Percentiles rank a stretch among this genome's conserved stretches.
phyloP scores from a whole-genome alignment of 2,329 filamentous ascomycete species.

The Phyllosticta citribraziliensis region DNA sequence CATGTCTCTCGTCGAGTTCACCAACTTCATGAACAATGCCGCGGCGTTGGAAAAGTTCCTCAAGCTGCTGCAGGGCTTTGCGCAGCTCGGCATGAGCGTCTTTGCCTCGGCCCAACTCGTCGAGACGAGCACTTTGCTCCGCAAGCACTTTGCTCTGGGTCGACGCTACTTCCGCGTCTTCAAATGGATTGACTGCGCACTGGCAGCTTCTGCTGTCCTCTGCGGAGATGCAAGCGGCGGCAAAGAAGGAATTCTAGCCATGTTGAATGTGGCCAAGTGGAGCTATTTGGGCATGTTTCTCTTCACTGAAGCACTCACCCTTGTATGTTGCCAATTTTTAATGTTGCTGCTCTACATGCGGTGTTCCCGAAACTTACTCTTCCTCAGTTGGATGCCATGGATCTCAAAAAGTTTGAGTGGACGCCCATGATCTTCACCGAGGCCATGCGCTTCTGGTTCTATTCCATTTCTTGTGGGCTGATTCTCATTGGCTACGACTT shows the following conservation, averaged over 20 bases:
- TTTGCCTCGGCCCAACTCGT: slow-evolving; percentile 2
- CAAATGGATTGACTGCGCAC: slow-evolving; percentile 9
- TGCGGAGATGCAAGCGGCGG: slow-evolving; percentile 2
- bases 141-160: slow-evolving; percentile 8
- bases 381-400: slow-evolving; percentile 7
- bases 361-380: not conserved
- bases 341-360: not conserved
- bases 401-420: slow-evolving; percentile 4
- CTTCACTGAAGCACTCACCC: slow-evolving; percentile 5
- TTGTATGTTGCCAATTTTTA: not conserved
- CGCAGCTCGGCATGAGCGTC: slow-evolving; percentile 6
- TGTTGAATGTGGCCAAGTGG: slow-evolving; percentile 4
- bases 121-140: slow-evolving; percentile 1
- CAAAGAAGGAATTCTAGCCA: not conserved
- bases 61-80: slow-evolving; percentile 4
- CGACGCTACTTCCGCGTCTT: slow-evolving; percentile 10
- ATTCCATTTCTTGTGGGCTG: slow-evolving; percentile 7
- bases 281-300: slow-evolving; percentile 8
- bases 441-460: slow-evolving; percentile 10
- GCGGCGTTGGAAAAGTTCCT: slow-evolving; percentile 7
- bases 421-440: slow-evolving; percentile 6
- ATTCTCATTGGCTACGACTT: slow-evolving; percentile 4
- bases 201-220: not conserved
- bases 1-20: slow-evolving; percentile 10
- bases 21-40: slow-evolving; percentile 10